Percentiles rank a stretch among this genome's conserved stretches.
Conservation (phyloP, 1,284 basidiomycete species). For the Cryptococcus wingfieldii region DNA sequence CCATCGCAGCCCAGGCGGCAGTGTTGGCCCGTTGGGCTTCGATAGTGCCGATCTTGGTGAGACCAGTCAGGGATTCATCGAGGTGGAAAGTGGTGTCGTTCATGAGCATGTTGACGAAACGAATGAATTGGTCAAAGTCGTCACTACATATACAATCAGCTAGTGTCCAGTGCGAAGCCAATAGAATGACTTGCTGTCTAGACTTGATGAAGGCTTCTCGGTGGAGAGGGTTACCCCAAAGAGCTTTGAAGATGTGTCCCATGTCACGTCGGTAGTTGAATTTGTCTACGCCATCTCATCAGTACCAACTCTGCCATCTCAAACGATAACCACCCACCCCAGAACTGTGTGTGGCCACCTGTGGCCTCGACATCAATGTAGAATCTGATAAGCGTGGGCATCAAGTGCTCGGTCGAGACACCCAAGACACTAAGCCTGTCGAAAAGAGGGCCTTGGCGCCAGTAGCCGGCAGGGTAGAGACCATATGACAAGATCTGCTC, state of each 20-base stretch:
- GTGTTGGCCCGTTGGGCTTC: constrained; percentile 78
- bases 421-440: constrained; percentile 78
- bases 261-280: constrained; percentile 62
- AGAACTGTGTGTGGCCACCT: constrained; percentile 96
- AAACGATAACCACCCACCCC: constrained; percentile 57
- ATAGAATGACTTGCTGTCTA: constrained; percentile 57
- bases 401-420: constrained; percentile 79
- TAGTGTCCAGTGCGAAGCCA: background rate
- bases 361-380: constrained; percentile 98
- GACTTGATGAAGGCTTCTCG: constrained; percentile 75
- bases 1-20: constrained; percentile 61
- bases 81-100: constrained; percentile 98
- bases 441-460: constrained; percentile 73
- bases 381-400: constrained; percentile 88
- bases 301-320: background rate
- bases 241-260: constrained; percentile 72
- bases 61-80: constrained; percentile 88
- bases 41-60: constrained; percentile 81
- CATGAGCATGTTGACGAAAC: constrained; percentile 96
- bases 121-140: constrained; percentile 84
- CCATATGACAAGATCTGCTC: constrained; percentile 76
- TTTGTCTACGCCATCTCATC: constrained; percentile 6
- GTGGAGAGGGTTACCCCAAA: constrained; percentile 85
- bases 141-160: constrained; percentile 53
- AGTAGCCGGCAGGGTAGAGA: constrained; percentile 69